These are phyloP conservation scores for Tetracladium maxilliforme DNA, from an alignment of 2,329 filamentous ascomycete species.

Conservation along the genomic window DNA sequence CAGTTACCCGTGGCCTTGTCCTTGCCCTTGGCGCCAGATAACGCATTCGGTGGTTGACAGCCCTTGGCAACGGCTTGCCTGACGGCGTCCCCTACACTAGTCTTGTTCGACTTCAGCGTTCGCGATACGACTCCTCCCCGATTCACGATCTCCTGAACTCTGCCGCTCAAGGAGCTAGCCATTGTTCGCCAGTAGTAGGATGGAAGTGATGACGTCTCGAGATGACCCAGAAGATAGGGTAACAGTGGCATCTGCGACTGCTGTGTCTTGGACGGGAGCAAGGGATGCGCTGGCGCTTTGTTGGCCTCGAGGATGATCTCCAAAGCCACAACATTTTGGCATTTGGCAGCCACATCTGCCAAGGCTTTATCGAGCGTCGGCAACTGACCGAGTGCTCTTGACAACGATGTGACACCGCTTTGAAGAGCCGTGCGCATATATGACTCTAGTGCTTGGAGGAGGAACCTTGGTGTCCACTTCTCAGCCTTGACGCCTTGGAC, in stretches of 20 bases:
- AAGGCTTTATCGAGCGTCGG: slow-evolving; percentile 72
- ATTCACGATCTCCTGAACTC: slow-evolving; percentile 73
- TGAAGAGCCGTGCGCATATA: slow-evolving; percentile 75
- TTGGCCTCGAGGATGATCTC: slow-evolving; percentile 61
- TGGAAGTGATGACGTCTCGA: slow-evolving; percentile 77
- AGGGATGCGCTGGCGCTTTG: slow-evolving; percentile 53
- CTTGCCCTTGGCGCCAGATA: slow-evolving; percentile 23
- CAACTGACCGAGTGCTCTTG: slow-evolving; percentile 63
- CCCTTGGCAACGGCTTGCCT: slow-evolving; percentile 72
- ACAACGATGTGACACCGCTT: slow-evolving; percentile 59
- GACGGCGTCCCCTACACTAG: slow-evolving; percentile 61
- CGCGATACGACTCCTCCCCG: slow-evolving; percentile 74
- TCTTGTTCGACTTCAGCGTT: slow-evolving; percentile 63
- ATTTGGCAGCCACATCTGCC: slow-evolving; percentile 66
- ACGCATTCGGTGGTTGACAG: slow-evolving; percentile 47
- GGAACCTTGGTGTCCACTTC: slow-evolving; percentile 49
- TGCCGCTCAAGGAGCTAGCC: slow-evolving; percentile 58
- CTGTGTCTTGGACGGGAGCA: slow-evolving; percentile 26
- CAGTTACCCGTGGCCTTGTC: slow-evolving; percentile 40
- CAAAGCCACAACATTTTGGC: slow-evolving; percentile 82
- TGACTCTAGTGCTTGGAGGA: slow-evolving; percentile 63
- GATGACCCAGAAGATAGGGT: slow-evolving; percentile 54
- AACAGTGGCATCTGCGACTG: slow-evolving; percentile 39
- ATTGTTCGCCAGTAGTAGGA: slow-evolving; percentile 91
- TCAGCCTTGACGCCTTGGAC: slow-evolving; percentile 35